Evolutionary conservation across 1,139 yeast species (phyloP).

Genomic region (Kodamaea arcana): DNA sequence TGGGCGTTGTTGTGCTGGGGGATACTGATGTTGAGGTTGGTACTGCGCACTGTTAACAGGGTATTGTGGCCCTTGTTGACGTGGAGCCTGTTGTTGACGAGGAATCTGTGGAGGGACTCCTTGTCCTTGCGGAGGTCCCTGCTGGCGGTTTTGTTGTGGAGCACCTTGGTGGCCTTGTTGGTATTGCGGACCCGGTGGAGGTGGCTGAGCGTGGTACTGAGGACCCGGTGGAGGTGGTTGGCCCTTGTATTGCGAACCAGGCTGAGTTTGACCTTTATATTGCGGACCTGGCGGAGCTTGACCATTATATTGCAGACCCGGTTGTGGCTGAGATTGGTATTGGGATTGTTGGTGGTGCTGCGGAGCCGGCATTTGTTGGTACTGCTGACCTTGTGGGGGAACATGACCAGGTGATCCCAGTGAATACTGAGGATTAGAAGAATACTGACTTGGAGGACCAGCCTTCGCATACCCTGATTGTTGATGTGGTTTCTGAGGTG

Average conservation of each 20-base stretch:
- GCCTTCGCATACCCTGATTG: too few relatives aligned
- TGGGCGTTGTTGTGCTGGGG: constrained; percentile 4
- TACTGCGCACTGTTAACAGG: constrained; percentile 4
- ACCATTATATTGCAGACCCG: constrained; percentile 3
- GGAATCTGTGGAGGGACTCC: constrained; percentile 8
- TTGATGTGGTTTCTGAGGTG: too few relatives aligned
- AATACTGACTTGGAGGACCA: too few relatives aligned
- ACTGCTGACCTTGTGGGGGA: constrained; percentile 7
- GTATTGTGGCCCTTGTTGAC: constrained; percentile 4
- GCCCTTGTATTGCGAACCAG: constrained; percentile 4
- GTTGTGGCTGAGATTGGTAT: constrained; percentile 2
- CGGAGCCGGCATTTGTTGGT: constrained; percentile 5
- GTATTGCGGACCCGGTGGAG: constrained; percentile 4
- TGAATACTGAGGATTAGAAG: too few relatives aligned
- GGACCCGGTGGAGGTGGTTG: constrained; percentile 5
- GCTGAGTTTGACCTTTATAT: constrained; percentile 6
- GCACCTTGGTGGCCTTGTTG: constrained; percentile 6
- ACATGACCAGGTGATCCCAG: too few relatives aligned
- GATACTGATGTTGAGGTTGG: constrained; percentile 7
- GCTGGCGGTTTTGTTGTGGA: constrained; percentile 2
- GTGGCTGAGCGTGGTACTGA: constrained; percentile 4
- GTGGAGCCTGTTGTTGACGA: constrained; percentile 8
- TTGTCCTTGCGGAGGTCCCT: too few relatives aligned
- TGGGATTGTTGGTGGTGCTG: constrained; percentile 1
- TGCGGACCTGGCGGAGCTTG: constrained; percentile 5